A percentile compares a stretch with the other conserved stretches of the same genome.
Conservation (phyloP, 148 eudicot species). For the Nepenthes mirabilis region DNA sequence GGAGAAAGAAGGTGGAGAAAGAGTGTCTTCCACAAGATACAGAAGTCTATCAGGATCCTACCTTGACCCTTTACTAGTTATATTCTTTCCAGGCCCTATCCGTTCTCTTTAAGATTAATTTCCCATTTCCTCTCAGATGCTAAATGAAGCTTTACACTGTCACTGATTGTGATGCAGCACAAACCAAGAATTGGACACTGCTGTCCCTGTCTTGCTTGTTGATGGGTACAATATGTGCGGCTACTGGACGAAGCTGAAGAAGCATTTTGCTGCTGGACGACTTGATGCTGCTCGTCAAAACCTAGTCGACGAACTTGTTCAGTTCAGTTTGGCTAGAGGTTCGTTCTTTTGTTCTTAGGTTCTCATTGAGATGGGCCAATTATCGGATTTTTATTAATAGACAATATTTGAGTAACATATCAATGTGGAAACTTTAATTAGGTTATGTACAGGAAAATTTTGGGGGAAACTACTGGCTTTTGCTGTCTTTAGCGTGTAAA, state of each 20-base stretch:
- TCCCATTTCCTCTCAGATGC: constrained; percentile 3
- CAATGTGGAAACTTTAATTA: neutral
- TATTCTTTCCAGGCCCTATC: constrained; percentile 13
- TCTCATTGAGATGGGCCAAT: no score
- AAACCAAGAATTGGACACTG: constrained; percentile 63
- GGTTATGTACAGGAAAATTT: no score
- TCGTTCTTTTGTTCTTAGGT: constrained; percentile 12
- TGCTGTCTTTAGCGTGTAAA: no score
- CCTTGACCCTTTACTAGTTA: constrained; percentile 72
- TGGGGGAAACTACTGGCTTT: no score
- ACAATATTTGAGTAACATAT: neutral
- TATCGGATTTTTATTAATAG: neutral
- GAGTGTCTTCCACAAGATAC: constrained; percentile 74
- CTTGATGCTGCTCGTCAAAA: constrained; percentile 91
- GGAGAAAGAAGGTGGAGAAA: constrained; percentile 78
- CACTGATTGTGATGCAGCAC: constrained; percentile 41
- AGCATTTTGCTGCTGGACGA: constrained; percentile 73
- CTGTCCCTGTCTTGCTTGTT: constrained; percentile 86
- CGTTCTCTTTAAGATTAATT: constrained; percentile 1
- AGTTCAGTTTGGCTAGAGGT: constrained; percentile 90
- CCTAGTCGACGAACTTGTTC: constrained; percentile 74
- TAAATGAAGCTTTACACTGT: constrained; percentile 7
- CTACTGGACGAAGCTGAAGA: constrained; percentile 88
- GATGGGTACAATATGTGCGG: constrained; percentile 99
- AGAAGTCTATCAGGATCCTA: constrained; percentile 66